Percentiles rank a stretch among this genome's conserved stretches.
phyloP scores from a whole-genome alignment of 768 basidiomycete genomes.

The Lentinula sp. region DNA sequence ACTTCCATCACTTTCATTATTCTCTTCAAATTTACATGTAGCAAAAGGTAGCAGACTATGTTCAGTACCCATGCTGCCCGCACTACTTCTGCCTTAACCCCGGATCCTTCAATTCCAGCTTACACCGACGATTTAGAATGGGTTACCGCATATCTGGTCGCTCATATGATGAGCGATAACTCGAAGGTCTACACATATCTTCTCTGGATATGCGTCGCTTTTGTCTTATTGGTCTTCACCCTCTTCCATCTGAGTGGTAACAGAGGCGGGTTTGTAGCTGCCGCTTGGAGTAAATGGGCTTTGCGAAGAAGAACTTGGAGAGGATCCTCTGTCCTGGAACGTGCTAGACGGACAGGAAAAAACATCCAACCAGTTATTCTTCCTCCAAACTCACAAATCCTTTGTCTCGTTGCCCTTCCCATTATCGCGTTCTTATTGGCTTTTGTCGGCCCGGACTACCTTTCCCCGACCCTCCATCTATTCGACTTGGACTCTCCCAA shows the following conservation, averaged over 20 bases:
- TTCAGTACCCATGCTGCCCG: neutral
- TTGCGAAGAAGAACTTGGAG: slow-evolving; percentile 55
- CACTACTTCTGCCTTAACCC: slow-evolving; percentile 9
- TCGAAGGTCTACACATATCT: slow-evolving; percentile 52
- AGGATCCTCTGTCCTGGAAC: slow-evolving; percentile 34
- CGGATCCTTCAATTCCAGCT: slow-evolving; percentile 38
- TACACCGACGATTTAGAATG: slow-evolving; percentile 41
- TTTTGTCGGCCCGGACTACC: slow-evolving; percentile 65
- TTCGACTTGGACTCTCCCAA: slow-evolving; percentile 31
- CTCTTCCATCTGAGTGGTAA: slow-evolving; percentile 36
- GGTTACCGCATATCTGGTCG: slow-evolving; percentile 50
- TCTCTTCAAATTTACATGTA: neutral
- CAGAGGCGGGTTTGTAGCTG: slow-evolving; percentile 35
- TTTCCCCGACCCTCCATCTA: slow-evolving; percentile 41
- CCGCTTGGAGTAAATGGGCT: slow-evolving; percentile 53
- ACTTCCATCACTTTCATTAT: neutral
- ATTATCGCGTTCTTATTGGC: slow-evolving; percentile 37
- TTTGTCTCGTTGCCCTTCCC: slow-evolving; percentile 40
- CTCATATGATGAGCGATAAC: slow-evolving; percentile 47
- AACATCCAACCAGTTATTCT: slow-evolving; percentile 39
- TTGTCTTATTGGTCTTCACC: slow-evolving; percentile 33
- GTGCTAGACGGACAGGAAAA: slow-evolving; percentile 25
- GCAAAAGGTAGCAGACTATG: neutral
- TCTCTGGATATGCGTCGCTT: slow-evolving; percentile 49
- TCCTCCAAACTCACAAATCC: slow-evolving; percentile 61